Evolutionary conservation across 1,284 basidiomycete species (phyloP), one percentile per base, ranked within the genome.

Genomic region (Trametes hirsuta): DNA sequence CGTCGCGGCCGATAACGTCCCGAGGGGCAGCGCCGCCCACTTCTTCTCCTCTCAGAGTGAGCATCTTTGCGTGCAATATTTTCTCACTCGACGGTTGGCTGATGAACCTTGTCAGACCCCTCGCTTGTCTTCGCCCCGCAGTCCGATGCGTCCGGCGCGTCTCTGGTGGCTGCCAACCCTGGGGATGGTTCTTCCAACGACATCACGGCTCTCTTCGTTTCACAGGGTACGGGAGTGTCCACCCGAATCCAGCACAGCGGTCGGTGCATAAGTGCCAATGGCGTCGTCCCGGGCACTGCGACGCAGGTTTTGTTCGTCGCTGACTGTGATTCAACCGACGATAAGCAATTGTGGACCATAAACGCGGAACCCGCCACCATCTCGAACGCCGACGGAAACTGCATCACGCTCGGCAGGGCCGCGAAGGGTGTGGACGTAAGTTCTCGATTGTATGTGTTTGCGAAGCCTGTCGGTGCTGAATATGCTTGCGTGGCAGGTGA

Each of bases 321-420:
- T 9, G 50, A 59, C 14, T 64, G 63, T 47, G 58, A 64, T 47
- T 14, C 46, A 6, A 48, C 30, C 42, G 50, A 56, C 24, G 30
- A 22, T 6, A 46, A 22, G 9, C 45, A 61, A 47, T 8, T 57
- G 36, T 61, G 59, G 59, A 54, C 47, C 36, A 12, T 61, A 21
- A 54, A 54, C 47, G 55, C 25, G 44, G 40, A 48, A 21, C 58
- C 59, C 15, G 37, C 39, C 24, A 63, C 62, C 24, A 40, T 64
- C 37, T 64, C 63, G 18, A 64, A 64, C 39, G 59, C 59, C 24
- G 63, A 64, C 25, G 63, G 63, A 12, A 64, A 64, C 59, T 64
- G 63, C 53, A 34, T 61, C 9, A 59, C 63, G 1, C 53, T 64
- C 11, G 63, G 63, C 21, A 44, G 57, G 36, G 42, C 63, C 6